Evolutionary conservation across 495 filamentous ascomycete species (phyloP).

Genomic region (Penicillium paradoxum): DNA sequence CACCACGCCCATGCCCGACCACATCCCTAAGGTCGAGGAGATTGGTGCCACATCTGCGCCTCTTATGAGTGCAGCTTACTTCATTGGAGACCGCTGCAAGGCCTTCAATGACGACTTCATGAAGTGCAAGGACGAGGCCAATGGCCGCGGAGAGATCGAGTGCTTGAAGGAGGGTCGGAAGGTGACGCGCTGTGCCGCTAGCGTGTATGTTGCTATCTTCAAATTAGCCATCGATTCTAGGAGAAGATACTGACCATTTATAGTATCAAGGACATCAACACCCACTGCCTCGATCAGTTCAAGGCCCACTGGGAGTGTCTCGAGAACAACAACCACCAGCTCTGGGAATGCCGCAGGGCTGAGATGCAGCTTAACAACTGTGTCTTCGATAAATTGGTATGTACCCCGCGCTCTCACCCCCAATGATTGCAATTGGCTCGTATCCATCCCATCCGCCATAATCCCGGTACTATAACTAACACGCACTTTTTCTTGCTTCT

Average conservation of each 20-base stretch:
- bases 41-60: slow-evolving; percentile 89
- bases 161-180: slow-evolving; percentile 94
- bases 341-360: slow-evolving; percentile 78
- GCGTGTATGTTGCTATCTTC: slow-evolving; percentile 66
- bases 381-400: slow-evolving; percentile 90
- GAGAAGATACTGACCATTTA: slow-evolving; percentile 10
- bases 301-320: slow-evolving; percentile 89
- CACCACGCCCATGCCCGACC: slow-evolving; percentile 87
- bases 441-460: neutral
- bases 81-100: slow-evolving; percentile 92
- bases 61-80: slow-evolving; percentile 86
- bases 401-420: slow-evolving; percentile 23
- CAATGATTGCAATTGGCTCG: neutral
- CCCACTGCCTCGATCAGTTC: slow-evolving; percentile 86
- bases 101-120: slow-evolving; percentile 98
- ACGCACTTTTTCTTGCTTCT: slow-evolving; percentile 1
- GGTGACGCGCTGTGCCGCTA: slow-evolving; percentile 92
- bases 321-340: slow-evolving; percentile 93
- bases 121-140: slow-evolving; percentile 92
- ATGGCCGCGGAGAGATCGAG: slow-evolving; percentile 83
- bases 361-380: slow-evolving; percentile 87
- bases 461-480: slow-evolving; percentile 1
- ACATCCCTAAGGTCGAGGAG: slow-evolving; percentile 87
- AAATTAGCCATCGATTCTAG: neutral
- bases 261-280: slow-evolving; percentile 94